Percentiles rank a stretch among this genome's conserved stretches.
Evolutionary conservation across 2,329 filamentous ascomycete genomes (phyloP).

Genomic region (Ophiocordyceps australis): DNA sequence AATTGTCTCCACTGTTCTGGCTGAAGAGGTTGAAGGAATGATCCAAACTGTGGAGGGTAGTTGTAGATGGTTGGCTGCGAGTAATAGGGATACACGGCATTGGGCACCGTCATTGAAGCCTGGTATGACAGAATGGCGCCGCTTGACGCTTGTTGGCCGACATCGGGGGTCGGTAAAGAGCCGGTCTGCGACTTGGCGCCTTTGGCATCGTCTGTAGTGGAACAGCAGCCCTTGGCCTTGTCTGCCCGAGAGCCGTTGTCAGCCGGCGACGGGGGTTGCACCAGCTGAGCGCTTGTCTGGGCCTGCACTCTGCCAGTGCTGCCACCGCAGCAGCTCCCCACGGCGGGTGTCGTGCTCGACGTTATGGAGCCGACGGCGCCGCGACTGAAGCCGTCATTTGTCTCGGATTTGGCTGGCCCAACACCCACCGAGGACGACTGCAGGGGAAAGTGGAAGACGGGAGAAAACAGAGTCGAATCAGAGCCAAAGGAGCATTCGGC

Average conservation of each 20-base stretch:
- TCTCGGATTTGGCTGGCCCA: conserved; percentile 4
- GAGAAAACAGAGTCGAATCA: conserved; percentile 10
- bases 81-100: conserved; percentile 21
- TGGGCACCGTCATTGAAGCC: conserved; percentile 15
- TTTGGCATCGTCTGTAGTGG: conserved; percentile 7
- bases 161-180: conserved; percentile 5
- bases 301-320: conserved; percentile 2
- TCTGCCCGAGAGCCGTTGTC: conserved; percentile 4
- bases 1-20: conserved; percentile 33
- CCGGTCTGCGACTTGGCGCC: conserved; percentile 6
- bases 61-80: conserved; percentile 27
- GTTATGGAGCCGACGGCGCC: conserved; percentile 6
- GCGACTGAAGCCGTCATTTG: conserved; percentile 6
- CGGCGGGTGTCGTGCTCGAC: conserved; percentile 1
- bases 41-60: conserved; percentile 34
- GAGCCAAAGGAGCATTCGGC: conserved; percentile 8
- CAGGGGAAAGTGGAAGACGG: conserved; percentile 14
- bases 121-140: conserved; percentile 16
- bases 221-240: conserved; percentile 12
- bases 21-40: conserved; percentile 34
- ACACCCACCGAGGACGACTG: conserved; percentile 7
- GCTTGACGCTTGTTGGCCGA: conserved; percentile 6
- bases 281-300: conserved; percentile 1
- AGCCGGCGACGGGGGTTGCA: conserved; percentile 4
- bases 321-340: conserved; percentile 8